Conservation (phyloP, 2,329 filamentous ascomycete species). For the Pseudopyrenochaeta lycopersici region DNA sequence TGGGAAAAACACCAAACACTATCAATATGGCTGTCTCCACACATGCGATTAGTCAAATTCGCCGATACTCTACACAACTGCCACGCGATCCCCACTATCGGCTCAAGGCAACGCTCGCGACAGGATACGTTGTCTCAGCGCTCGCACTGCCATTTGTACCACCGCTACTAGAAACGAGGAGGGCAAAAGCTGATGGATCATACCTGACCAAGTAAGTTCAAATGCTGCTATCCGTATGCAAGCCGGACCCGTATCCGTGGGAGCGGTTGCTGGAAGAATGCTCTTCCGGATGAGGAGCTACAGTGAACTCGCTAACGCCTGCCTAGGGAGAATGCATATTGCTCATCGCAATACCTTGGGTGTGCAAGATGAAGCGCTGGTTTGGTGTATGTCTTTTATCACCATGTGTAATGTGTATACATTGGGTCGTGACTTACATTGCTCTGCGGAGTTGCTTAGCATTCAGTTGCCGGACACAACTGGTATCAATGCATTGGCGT, state of each 20-base stretch:
- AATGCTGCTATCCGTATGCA: neutral
- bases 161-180: constrained; percentile 48
- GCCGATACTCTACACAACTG: constrained; percentile 47
- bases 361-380: constrained; percentile 25
- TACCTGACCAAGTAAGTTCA: constrained; percentile 49
- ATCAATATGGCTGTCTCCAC: constrained; percentile 41
- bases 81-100: constrained; percentile 47
- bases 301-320: constrained; percentile 2
- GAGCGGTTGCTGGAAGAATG: constrained; percentile 2
- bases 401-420: neutral
- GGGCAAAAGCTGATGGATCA: constrained; percentile 47
- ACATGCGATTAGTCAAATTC: constrained; percentile 41
- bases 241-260: neutral
- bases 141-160: constrained; percentile 53
- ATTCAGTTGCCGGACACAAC: too few species aligned
- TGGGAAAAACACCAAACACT: neutral
- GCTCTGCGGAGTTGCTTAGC: too few species aligned
- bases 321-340: constrained; percentile 37
- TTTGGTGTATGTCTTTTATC: neutral
- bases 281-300: constrained; percentile 3
- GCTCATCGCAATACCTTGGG: constrained; percentile 35
- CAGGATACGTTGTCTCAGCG: constrained; percentile 48
- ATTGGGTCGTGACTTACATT: neutral
- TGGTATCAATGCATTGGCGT: neutral
- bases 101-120: constrained; percentile 48